These are phyloP conservation scores for Solanum pimpinellifolium DNA, from an alignment of 257 asterid species.

Conservation along the genomic window DNA sequence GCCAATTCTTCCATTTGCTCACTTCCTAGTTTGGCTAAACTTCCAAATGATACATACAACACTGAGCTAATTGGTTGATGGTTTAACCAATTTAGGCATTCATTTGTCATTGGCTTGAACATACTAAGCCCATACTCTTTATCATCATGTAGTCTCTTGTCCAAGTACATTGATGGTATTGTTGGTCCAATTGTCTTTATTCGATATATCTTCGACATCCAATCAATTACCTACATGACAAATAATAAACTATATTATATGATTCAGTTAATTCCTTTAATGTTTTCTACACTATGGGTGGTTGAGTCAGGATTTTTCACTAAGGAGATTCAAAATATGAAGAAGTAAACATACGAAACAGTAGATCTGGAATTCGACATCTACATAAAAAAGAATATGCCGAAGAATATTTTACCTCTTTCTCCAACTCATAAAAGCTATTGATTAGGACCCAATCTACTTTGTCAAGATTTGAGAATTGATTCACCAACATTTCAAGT, in stretches of 20 bases:
- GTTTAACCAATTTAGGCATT: neutral
- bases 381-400: too few relatives aligned
- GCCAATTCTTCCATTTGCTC: neutral
- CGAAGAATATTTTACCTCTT: neutral
- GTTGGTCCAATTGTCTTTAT: neutral
- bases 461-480: neutral
- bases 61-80: neutral
- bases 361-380: too few relatives aligned
- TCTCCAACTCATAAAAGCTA: conserved; percentile 16
- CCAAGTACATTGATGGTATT: neutral
- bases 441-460: conserved; percentile 13
- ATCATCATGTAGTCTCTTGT: neutral
- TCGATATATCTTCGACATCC: neutral
- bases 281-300: too few relatives aligned
- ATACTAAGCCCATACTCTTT: neutral
- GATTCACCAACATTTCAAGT: neutral
- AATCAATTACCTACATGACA: neutral
- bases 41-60: neutral
- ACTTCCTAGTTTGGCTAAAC: neutral
- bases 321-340: too few relatives aligned
- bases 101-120: neutral
- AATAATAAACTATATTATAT: neutral
- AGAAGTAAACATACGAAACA: too few relatives aligned
- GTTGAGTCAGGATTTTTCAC: too few relatives aligned
- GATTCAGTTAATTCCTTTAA: neutral